Evolutionary conservation across 192 early-diverging fungal species (phyloP), one percentile per base, ranked within the genome.

Genomic region (Ramicandelaber brevisporus): DNA sequence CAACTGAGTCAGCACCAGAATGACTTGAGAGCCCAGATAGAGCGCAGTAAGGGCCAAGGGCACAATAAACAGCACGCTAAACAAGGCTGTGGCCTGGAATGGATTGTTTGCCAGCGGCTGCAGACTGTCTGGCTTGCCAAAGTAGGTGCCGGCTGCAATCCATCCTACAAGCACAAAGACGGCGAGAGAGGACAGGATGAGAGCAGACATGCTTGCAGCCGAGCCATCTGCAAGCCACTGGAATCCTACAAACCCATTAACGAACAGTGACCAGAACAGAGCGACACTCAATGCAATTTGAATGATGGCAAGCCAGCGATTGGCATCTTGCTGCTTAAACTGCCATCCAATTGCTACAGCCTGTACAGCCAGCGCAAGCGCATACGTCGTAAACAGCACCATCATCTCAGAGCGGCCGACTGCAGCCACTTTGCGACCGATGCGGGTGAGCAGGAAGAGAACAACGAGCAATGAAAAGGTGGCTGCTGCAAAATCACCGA

Each of bases 401-500:
- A 49, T 41, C 46, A 57, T 57, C 27, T 57, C 55, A 48, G 49
- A 49, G 49, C 55, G 55, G 20, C 55, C 55, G 25, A 57, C 55
- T 27, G 55, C 55, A 17, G 43, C 55, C 20, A 57, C 29, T 40
- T 52, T 48, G 35, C 49, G 49, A 29, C 52, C 46, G 16, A 49
- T 47, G 9, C 43, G 41, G 37, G 48, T 49, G 21, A 42, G 44
- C 41, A 50, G 34, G 18, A 52, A 48, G 20, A 44, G 29, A 30
- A 43, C 42, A 28, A 43, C 36, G 14, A 57, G 21, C 14, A 57
- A 48, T 29, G 49, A 40, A 13, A 57, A 31, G 17, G 50, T 38
- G 13, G 55, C 48, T 17, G 48, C 37, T 34, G 45, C 49, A 57
- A 57, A 52, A 36, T 57, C 55, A 7, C 46, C 51, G 47, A 48